Evolutionary conservation across 495 filamentous ascomycete genomes (phyloP), one percentile per base, ranked within the genome.

Genomic region (Aspergillus mulundensis): DNA sequence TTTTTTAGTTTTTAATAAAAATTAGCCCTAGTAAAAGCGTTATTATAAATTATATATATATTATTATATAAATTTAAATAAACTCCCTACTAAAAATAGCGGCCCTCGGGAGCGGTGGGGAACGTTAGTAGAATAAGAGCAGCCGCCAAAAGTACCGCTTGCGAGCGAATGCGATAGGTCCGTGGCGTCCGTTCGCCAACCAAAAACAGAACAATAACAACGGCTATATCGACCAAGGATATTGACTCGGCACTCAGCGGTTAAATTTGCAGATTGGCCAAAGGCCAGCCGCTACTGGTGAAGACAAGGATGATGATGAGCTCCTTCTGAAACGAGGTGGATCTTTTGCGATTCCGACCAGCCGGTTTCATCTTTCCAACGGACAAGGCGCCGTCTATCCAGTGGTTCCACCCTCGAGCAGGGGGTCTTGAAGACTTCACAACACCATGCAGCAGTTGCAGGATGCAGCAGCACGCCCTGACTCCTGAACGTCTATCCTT

Each of bases 351-450:
- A 20, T 63, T 57, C 54, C 61, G 55, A 32, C 45, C 51, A 58
- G 57, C 57, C 61, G 61, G 61, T 63, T 60, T 63, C 61, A 63
- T 58, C 57, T 58, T 50, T 42, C 18, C 41, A 50, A 46, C 61
- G 39, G 59, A 53, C 41, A 57, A 51, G n/a, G 42, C 57, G 51
- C 61, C 50, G 51, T 46, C 50, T 23, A 30, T 23, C 50, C 46
- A 7, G 32, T 36, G 32, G 32, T 15, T 36, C 32, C 32, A 40
- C 60, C 45, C 61, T 63, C 60, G 60, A 42, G 61, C 57, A 63
- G 61, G 61, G 32, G 32, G 5, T 28, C 8, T 28, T 14, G 11
- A 36, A 15, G 12, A 36, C 32, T 36, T 14, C 32, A 36, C 11
- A 8, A 28, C 25, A 28, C 25, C 25, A 28, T 28, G 25, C 25